A percentile compares a stretch with the other conserved stretches of the same genome.
phyloP scores from a whole-genome alignment of 1,284 basidiomycete species.

The Rhodotorula sp. region DNA sequence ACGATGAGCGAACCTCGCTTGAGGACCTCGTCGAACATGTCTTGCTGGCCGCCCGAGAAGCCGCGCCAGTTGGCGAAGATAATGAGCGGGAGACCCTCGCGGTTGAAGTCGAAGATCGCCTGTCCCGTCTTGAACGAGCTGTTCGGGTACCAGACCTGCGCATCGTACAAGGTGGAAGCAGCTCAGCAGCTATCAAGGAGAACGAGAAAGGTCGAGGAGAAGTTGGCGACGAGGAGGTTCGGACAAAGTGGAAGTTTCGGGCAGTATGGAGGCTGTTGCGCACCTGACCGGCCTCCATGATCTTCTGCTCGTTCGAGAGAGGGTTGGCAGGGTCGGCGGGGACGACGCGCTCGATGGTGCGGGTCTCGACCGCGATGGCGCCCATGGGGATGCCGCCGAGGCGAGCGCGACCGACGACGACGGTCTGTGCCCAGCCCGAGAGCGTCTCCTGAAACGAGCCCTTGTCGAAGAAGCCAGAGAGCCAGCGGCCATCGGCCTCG shows the following conservation, averaged over 20 bases:
- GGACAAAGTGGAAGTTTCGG: no score
- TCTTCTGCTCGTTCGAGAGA: constrained; percentile 91
- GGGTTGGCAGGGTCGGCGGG: constrained; percentile 99
- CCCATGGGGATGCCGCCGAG: constrained; percentile 96
- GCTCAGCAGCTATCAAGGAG: not conserved
- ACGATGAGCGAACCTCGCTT: constrained; percentile 66
- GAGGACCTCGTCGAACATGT: constrained; percentile 64
- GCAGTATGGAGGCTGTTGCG: not conserved
- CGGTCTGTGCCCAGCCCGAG: constrained; percentile 97
- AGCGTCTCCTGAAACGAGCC: constrained; percentile 95
- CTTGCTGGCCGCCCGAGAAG: constrained; percentile 98
- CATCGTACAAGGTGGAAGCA: no score
- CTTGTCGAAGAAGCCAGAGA: constrained; percentile 93
- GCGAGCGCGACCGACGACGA: constrained; percentile 91
- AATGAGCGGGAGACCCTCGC: constrained; percentile 92
- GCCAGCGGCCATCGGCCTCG: constrained; percentile 68
- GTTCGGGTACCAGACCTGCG: constrained; percentile 91
- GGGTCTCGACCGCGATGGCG: constrained; percentile 96
- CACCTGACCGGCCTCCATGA: constrained; percentile 94
- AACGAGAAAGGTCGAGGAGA: not conserved
- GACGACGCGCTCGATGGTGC: constrained; percentile 93
- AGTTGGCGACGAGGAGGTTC: not conserved
- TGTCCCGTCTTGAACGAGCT: constrained; percentile 99
- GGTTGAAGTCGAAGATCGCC: constrained; percentile 97
- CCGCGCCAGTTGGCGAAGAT: constrained; percentile 99